A percentile compares a stretch with the other conserved stretches of the same genome.
Evolutionary conservation across 495 filamentous ascomycete genomes (phyloP).

Genomic region (Podospora bellae-mahoneyi): DNA sequence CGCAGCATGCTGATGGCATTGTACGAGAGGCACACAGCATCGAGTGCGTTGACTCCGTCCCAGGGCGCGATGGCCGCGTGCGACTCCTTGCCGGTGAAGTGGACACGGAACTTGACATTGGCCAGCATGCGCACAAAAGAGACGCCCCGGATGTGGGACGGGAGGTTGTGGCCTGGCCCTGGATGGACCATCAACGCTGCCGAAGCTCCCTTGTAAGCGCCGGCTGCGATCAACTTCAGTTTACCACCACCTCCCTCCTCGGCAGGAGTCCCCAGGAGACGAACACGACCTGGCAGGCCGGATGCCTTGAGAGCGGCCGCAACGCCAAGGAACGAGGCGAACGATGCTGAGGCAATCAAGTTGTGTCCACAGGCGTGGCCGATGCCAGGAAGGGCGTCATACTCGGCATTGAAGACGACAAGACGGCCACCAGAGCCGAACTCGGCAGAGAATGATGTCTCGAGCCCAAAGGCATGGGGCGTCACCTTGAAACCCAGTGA

Average conservation of each 20-base stretch:
- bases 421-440: slow-evolving; percentile 49
- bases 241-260: slow-evolving; percentile 60
- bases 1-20: slow-evolving; percentile 60
- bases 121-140: slow-evolving; percentile 49
- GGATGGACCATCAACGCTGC: slow-evolving; percentile 57
- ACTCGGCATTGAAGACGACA: slow-evolving; percentile 57
- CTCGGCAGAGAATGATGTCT: slow-evolving; percentile 54
- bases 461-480: slow-evolving; percentile 47
- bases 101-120: slow-evolving; percentile 48
- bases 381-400: slow-evolving; percentile 46
- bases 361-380: slow-evolving; percentile 61
- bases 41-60: slow-evolving; percentile 63
- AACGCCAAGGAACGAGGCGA: slow-evolving; percentile 57
- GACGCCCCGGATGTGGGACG: slow-evolving; percentile 28
- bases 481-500: slow-evolving; percentile 43
- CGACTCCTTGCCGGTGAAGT: slow-evolving; percentile 48
- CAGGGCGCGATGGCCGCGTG: slow-evolving; percentile 62
- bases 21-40: slow-evolving; percentile 60
- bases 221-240: slow-evolving; percentile 46
- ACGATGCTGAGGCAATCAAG: slow-evolving; percentile 59
- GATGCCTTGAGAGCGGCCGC: slow-evolving; percentile 50
- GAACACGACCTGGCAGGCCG: slow-evolving; percentile 51
- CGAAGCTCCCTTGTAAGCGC: slow-evolving; percentile 47
- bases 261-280: slow-evolving; percentile 65
- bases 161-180: slow-evolving; percentile 36